Conservation (phyloP, 352 stramenopile genomes). For the Elongisporangium undulatum region DNA sequence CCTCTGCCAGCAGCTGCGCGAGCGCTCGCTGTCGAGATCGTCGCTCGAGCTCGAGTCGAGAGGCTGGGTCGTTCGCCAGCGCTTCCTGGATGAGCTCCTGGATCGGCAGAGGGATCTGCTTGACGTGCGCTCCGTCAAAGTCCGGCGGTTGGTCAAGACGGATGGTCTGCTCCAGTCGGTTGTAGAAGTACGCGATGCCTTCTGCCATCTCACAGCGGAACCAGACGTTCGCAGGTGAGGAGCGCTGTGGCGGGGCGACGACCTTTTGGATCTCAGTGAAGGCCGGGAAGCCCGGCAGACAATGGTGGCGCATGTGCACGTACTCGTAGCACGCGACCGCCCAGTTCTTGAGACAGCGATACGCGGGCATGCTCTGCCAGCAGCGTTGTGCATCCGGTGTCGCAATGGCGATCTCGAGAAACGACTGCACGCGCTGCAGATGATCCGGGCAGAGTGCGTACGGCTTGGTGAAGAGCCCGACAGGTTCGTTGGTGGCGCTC, state of each 20-base stretch:
- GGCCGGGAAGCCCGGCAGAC: slow-evolving; percentile 32
- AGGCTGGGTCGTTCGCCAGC: slow-evolving; percentile 29
- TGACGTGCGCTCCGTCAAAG: slow-evolving; percentile 50
- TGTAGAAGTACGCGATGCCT: slow-evolving; percentile 60
- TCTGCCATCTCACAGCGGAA: slow-evolving; percentile 42
- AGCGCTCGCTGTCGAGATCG: slow-evolving; percentile 35
- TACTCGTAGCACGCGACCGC: slow-evolving; percentile 35
- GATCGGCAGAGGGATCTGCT: slow-evolving; percentile 41
- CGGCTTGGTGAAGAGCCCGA: slow-evolving; percentile 66
- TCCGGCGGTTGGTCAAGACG: slow-evolving; percentile 34
- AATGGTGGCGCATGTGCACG: slow-evolving; percentile 53
- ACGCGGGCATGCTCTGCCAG: slow-evolving; percentile 57
- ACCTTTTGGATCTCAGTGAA: slow-evolving; percentile 39
- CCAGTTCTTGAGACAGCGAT: slow-evolving; percentile 48
- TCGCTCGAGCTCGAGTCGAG: slow-evolving; percentile 48
- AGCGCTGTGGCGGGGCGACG: slow-evolving; percentile 37
- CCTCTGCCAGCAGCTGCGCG: slow-evolving; percentile 41
- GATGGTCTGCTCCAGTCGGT: slow-evolving; percentile 42
- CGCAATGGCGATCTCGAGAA: slow-evolving; percentile 19
- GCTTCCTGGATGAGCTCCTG: slow-evolving; percentile 41
- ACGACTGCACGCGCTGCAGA: slow-evolving; percentile 26
- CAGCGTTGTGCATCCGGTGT: slow-evolving; percentile 25
- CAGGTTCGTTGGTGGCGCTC: slow-evolving; percentile 55
- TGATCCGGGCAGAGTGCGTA: slow-evolving; percentile 40
- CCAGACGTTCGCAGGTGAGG: slow-evolving; percentile 55